Conservation (phyloP, 805 yeast genomes). For the Zygosaccharomyces bisporus region DNA sequence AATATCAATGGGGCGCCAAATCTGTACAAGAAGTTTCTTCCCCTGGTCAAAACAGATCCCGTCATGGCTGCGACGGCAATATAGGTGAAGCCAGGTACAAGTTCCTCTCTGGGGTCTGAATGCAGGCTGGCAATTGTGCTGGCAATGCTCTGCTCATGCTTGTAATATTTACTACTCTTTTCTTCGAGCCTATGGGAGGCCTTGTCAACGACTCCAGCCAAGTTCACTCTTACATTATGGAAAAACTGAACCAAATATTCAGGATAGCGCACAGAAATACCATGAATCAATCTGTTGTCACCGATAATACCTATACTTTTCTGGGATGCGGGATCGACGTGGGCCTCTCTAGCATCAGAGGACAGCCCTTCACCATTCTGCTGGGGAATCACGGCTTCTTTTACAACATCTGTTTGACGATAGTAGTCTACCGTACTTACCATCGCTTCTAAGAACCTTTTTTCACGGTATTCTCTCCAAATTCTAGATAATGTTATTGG, state of each 20-base stretch:
- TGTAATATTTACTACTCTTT: conserved; percentile 43
- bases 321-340: conserved; percentile 10
- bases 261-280: conserved; percentile 31
- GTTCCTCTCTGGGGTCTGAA: conserved; percentile 48
- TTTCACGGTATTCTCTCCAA: no score
- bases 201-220: conserved; percentile 11
- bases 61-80: conserved; percentile 53
- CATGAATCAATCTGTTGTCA: conserved; percentile 25
- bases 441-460: conserved; percentile 4
- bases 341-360: conserved; percentile 21
- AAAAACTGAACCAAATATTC: conserved; percentile 18
- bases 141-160: conserved; percentile 50
- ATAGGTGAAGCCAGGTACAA: conserved; percentile 56
- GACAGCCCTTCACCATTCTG: conserved; percentile 21
- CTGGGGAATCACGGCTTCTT: conserved; percentile 27
- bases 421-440: conserved; percentile 20
- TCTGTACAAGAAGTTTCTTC: conserved; percentile 46
- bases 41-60: conserved; percentile 58
- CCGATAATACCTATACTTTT: conserved; percentile 18
- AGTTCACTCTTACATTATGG: conserved; percentile 18
- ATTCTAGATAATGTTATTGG: no score
- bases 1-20: conserved; percentile 48
- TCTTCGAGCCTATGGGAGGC: conserved; percentile 39
- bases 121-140: conserved; percentile 51
- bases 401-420: conserved; percentile 25